A percentile compares a stretch with the other conserved stretches of the same genome.
phyloP scores from a whole-genome alignment of 257 asterid species.

The Solanum tarapatanum region DNA sequence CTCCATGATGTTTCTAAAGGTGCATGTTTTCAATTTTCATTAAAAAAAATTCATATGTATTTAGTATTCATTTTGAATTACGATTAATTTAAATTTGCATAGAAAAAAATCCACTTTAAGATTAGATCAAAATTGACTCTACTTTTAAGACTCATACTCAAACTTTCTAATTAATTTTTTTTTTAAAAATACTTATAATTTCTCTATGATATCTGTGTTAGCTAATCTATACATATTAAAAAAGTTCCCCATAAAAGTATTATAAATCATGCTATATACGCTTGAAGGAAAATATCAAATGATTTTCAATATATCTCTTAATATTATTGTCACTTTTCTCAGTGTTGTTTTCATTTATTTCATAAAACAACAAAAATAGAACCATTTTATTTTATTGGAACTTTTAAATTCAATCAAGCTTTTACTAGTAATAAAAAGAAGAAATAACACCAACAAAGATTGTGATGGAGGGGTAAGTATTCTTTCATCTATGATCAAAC shows the following conservation, averaged over 20 bases:
- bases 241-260: neutral
- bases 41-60: neutral
- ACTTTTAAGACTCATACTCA: neutral
- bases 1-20: neutral
- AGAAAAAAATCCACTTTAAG: neutral
- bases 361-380: neutral
- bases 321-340: neutral
- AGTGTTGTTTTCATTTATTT: neutral
- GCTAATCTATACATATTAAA: neutral
- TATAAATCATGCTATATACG: too few relatives aligned
- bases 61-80: accelerated
- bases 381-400: neutral
- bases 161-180: neutral
- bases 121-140: too few relatives aligned
- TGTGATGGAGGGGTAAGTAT: too few relatives aligned
- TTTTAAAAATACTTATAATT: neutral
- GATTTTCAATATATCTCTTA: neutral
- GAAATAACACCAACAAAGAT: too few relatives aligned
- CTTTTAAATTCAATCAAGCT: neutral
- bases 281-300: neutral
- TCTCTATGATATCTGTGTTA: neutral
- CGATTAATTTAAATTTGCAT: neutral
- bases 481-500: too few relatives aligned
- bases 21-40: neutral
- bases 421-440: neutral